These are phyloP conservation scores for Pseudogymnoascus sp. DNA, from an alignment of 2,329 filamentous ascomycete genomes.

Conservation along the genomic window DNA sequence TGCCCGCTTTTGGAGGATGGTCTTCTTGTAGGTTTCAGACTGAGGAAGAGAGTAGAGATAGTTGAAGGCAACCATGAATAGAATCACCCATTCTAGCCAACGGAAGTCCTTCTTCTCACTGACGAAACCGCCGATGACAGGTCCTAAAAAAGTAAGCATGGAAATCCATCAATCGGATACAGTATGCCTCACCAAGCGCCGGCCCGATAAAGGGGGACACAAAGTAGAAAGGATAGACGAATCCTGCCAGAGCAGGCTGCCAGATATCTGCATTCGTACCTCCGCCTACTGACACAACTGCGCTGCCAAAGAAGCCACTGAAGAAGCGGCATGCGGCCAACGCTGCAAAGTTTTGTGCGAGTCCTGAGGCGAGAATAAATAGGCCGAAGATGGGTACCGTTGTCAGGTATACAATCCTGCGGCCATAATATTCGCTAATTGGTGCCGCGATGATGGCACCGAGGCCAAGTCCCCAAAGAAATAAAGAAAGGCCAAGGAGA, in stretches of 20 bases:
- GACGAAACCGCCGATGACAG: constrained; percentile 23
- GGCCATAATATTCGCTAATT: constrained; percentile 41
- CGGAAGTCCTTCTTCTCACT: constrained; percentile 21
- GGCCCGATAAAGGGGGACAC: constrained; percentile 18
- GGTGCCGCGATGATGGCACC: constrained; percentile 52
- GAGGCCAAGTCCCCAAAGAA: constrained; percentile 40
- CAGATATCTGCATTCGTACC: constrained; percentile 20
- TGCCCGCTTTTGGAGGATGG: constrained; percentile 12
- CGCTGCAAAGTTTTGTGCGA: constrained; percentile 28
- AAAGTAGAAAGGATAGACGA: constrained; percentile 12
- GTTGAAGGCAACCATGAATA: constrained; percentile 11
- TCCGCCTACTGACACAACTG: constrained; percentile 17
- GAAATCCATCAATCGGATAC: background rate
- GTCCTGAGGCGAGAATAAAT: constrained; percentile 48
- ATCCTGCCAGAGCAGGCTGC: constrained; percentile 5
- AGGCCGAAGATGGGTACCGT: constrained; percentile 40
- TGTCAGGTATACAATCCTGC: constrained; percentile 31
- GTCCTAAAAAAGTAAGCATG: constrained; percentile 28
- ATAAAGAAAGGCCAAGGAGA: constrained; percentile 50
- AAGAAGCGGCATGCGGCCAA: constrained; percentile 26
- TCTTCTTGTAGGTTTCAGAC: constrained; percentile 18
- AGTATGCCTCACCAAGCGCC: background rate
- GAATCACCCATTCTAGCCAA: constrained; percentile 18
- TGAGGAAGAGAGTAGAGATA: constrained; percentile 13
- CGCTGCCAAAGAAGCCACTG: constrained; percentile 22